Conservation (phyloP, 1,139 yeast species). For the Magnusiomyces tetraspermus region DNA sequence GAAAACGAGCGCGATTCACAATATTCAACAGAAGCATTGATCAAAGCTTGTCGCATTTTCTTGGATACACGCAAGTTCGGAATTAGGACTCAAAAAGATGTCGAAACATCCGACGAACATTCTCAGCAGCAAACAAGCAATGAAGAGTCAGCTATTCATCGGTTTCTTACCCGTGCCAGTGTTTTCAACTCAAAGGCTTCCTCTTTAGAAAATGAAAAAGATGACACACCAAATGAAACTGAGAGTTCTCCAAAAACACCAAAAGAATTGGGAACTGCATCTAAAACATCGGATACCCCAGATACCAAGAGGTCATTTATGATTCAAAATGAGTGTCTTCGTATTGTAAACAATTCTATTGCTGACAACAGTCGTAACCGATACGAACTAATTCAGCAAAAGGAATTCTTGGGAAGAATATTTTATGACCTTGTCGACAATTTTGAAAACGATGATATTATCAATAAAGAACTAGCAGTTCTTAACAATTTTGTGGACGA, state of each 20-base stretch:
- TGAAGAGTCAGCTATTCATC: not conserved
- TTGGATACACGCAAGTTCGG: not conserved
- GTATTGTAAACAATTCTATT: slow-evolving; percentile 5
- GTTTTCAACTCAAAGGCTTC: not conserved
- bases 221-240: not conserved
- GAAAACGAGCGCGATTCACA: not conserved
- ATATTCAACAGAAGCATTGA: not conserved
- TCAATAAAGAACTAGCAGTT: slow-evolving; percentile 11
- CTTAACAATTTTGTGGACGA: slow-evolving; percentile 14
- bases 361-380: slow-evolving; percentile 8
- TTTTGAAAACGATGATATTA: not conserved
- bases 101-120: too few species aligned
- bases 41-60: not conserved
- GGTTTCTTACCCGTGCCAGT: not conserved
- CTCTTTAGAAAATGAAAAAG: not conserved
- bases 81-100: not conserved
- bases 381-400: not conserved
- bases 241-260: not conserved
- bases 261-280: not conserved
- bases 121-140: not conserved
- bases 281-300: not conserved
- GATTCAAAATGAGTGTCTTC: not conserved
- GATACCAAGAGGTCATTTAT: not conserved
- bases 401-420: not conserved
- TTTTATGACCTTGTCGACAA: not conserved